Evolutionary conservation across 2,329 filamentous ascomycete species (phyloP).

Genomic region (Colletotrichum coccodes): DNA sequence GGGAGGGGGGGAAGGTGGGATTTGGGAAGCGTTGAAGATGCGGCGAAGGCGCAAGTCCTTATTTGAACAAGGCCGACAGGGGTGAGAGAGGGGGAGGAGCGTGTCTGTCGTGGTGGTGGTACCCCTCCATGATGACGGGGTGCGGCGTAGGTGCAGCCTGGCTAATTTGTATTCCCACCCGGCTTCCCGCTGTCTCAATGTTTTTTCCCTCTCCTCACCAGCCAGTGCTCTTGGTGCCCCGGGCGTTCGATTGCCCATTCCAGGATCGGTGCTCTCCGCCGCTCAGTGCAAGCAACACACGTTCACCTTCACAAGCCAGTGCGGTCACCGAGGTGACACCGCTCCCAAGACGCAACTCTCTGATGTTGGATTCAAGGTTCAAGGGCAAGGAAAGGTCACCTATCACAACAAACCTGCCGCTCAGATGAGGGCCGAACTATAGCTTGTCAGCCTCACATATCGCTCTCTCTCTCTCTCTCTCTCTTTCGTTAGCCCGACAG

Average conservation of each 20-base stretch:
- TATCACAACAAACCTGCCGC: slow-evolving; percentile 8
- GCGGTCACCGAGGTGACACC: slow-evolving; percentile 32
- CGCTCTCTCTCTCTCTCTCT: too few relatives aligned
- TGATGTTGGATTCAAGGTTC: slow-evolving; percentile 25
- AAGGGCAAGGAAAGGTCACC: slow-evolving; percentile 9
- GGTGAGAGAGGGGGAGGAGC: background rate
- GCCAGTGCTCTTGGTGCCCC: background rate
- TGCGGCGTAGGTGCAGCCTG: slow-evolving; percentile 10
- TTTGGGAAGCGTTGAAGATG: slow-evolving; percentile 31
- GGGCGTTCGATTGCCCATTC: slow-evolving; percentile 20
- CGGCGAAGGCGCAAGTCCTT: slow-evolving; percentile 29
- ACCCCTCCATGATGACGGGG: slow-evolving; percentile 32
- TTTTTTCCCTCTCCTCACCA: background rate
- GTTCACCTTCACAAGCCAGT: slow-evolving; percentile 12
- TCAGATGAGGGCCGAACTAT: background rate
- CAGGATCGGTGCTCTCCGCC: slow-evolving; percentile 13
- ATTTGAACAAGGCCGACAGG: slow-evolving; percentile 31
- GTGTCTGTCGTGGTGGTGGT: background rate
- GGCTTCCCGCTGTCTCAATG: background rate
- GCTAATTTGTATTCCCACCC: slow-evolving; percentile 9
- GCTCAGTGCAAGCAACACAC: slow-evolving; percentile 11
- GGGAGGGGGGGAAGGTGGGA: slow-evolving; percentile 20
- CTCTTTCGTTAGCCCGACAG: background rate
- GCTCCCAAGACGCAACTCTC: slow-evolving; percentile 21
- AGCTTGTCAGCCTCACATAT: background rate